Evolutionary conservation across 169 alveolate species (phyloP), one percentile per base, ranked within the genome.

Genomic region (Theileria parva): DNA sequence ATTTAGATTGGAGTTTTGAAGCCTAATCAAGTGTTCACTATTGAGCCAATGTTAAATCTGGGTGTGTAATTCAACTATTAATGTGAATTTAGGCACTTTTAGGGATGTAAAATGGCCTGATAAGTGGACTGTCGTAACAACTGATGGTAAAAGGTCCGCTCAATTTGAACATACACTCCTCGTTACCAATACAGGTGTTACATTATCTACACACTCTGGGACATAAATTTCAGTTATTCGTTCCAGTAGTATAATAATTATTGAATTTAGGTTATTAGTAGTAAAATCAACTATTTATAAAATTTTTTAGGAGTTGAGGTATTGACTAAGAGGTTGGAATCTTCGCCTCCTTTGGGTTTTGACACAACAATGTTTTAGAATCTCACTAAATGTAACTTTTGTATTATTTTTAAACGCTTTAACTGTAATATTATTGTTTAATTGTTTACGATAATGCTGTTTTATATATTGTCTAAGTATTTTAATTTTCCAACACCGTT

Each of bases 11-110:
- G 96, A 13, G 74, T 89, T 11, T 84, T 95, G 95, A 95, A 96
- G 88, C 97, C 98, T 15, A 99, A 99, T 0, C 99, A 98, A 87
- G 96, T 96, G 39, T 98, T 98, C 85, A 98, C 99, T 11, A 97
- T 98, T 15, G 99, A 98, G 90, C 99, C 99, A 48, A 98, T 98
- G 99, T 92, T 98, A 39, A 97, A 98, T 90, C 87, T 94, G 79
- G 88, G 88, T 75, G 13, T 23, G 80, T 73, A n/a, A 11, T n/a
- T 37, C 8, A 2, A 30, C 9, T n/a, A 13, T 11, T 17, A 23
- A 65, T n/a, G 13, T 17, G 23, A 15, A 6, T 34, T 19, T 51
- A 81, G 99, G 99, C 48, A 91, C 91, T 27, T 95, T 93, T 88
- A 91, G 87, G 83, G 99, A 96, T 89, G 83, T 87, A 34, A 92